Conservation (phyloP, 495 filamentous ascomycete genomes). For the Friedmanniomyces endolithicus region DNA sequence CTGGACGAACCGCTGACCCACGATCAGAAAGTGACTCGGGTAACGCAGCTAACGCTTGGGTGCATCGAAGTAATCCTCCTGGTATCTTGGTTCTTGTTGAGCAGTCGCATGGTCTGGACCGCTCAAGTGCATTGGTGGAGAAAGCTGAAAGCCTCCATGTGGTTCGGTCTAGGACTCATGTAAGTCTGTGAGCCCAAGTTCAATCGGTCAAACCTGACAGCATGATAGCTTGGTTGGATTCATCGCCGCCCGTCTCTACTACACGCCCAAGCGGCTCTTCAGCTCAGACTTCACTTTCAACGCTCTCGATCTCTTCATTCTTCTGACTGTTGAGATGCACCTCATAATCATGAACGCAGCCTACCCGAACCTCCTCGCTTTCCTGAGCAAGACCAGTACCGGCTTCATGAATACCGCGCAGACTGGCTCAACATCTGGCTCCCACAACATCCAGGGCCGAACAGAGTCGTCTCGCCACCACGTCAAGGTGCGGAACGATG, state of each 20-base stretch:
- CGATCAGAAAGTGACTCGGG: too few relatives aligned
- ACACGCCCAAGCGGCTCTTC: background rate
- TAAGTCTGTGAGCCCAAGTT: background rate
- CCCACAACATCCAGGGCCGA: too few relatives aligned
- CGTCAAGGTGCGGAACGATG: too few relatives aligned
- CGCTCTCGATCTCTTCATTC: background rate
- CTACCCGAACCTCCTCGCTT: background rate
- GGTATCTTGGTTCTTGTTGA: background rate
- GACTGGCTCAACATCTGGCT: too few relatives aligned
- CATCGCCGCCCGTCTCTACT: background rate
- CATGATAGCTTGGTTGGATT: background rate
- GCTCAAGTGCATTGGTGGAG: background rate
- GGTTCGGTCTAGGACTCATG: background rate
- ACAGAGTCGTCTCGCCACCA: too few relatives aligned
- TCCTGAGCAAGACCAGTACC: background rate
- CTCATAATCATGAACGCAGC: background rate
- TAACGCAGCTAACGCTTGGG: too few relatives aligned
- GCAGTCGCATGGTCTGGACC: background rate
- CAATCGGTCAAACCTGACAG: background rate
- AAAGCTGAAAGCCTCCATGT: background rate
- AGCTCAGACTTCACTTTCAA: background rate
- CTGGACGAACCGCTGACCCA: too few relatives aligned
- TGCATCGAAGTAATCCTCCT: background rate
- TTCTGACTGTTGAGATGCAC: background rate
- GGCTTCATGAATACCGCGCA: conserved; percentile 4